Percentiles rank a stretch among this genome's conserved stretches.
Evolutionary conservation across 2,329 filamentous ascomycete species (phyloP).

Genomic region (Aaosphaeria pasadenensis): DNA sequence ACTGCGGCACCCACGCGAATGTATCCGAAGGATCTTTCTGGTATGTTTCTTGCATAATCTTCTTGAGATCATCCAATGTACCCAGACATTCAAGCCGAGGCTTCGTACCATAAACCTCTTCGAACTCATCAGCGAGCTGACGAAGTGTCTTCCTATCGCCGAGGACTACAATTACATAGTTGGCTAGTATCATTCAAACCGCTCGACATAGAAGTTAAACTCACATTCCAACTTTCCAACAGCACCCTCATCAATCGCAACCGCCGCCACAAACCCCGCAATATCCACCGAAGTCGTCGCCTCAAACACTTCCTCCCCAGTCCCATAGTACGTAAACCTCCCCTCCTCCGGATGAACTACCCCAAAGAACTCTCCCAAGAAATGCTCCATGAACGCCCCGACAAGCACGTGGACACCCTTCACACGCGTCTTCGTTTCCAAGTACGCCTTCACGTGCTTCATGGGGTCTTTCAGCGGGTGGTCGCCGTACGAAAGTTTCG

Average conservation of each 20-base stretch:
- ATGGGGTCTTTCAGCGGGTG: constrained; percentile 41
- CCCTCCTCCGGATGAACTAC: constrained; percentile 18
- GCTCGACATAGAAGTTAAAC: background rate
- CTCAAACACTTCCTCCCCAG: constrained; percentile 38
- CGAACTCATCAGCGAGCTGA: constrained; percentile 20
- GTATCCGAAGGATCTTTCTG: constrained; percentile 8
- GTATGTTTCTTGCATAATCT: constrained; percentile 17
- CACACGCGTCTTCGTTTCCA: constrained; percentile 35
- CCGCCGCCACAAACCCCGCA: constrained; percentile 35
- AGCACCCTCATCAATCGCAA: constrained; percentile 20
- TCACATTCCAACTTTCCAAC: constrained; percentile 17
- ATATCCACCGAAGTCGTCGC: constrained; percentile 37
- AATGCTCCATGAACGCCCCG: constrained; percentile 37
- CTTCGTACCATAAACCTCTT: constrained; percentile 20
- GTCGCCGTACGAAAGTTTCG: constrained; percentile 36
- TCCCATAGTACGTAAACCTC: constrained; percentile 35
- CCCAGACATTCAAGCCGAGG: constrained; percentile 18
- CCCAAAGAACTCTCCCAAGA: constrained; percentile 24
- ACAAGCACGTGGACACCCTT: constrained; percentile 42
- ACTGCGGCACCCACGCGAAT: constrained; percentile 1
- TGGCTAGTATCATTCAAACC: background rate
- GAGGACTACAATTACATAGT: constrained; percentile 24
- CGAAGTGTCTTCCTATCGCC: constrained; percentile 26
- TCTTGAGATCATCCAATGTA: constrained; percentile 25
- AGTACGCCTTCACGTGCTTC: constrained; percentile 39